Evolutionary conservation across 2,329 filamentous ascomycete species (phyloP), one percentile per base, ranked within the genome.

Genomic region (Mollisiaceae sp.): DNA sequence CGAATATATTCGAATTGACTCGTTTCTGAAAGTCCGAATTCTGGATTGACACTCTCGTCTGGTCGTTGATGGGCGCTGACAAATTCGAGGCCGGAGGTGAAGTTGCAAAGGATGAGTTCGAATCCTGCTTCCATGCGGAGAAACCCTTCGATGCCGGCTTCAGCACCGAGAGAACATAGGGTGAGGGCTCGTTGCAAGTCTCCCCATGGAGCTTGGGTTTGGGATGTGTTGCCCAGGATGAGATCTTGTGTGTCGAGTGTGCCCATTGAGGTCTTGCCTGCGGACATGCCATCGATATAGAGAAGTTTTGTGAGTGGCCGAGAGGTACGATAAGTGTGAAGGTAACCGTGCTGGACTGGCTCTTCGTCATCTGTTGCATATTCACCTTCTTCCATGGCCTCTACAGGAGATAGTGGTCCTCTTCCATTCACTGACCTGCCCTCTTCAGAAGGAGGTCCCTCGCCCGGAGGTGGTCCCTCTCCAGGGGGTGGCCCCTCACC

Each of bases 211-310:
- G n/a, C 47, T 14, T 36, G 54, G 1, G 12, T 11, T 14, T 43
- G 52, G 22, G 22, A 41, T 4, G 41, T 43, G n/a, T 65, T 52
- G 6, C 50, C 20, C 62, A 93, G 79, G 0, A 92, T 72, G 1
- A 82, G 73, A 71, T 92, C 89, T 71, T 91, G 89, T 0, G 85
- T 82, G 72, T 92, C 90, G 2, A 92, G 80, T 0, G 89, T 91
- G 3, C 90, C 90, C 72, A 88, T 86, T 1, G 72, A 59, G 0
- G 85, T 86, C 70, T 92, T 92, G 1, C 82, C 90, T 0, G 88
- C 90, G 2, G 85, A 85, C 80, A 89, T 88, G 4, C 90, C 90
- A 72, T 93, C 91, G 18, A 92, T 75, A 71, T 92, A 91, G 2
- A 93, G 78, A 2, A 92, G 79, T 12, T 83, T 82, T 0, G 82